Base-by-base conservation (phyloP, 2,329 filamentous ascomycete genomes). In the Hypoxylon sp. region DNA sequence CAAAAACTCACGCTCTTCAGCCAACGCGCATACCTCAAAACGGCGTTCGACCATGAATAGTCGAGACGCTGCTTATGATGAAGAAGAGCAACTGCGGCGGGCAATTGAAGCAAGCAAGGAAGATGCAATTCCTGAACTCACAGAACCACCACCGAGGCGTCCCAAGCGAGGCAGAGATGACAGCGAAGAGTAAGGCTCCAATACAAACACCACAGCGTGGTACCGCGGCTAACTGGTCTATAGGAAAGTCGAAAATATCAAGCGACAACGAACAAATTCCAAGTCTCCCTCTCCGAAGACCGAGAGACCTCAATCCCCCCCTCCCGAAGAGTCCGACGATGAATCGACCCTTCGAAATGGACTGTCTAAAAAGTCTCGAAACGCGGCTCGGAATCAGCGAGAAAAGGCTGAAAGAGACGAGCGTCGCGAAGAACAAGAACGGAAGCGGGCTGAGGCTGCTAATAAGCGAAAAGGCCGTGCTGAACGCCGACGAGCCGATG, bases 31-130 rank as follows among this genome's bases (percentile, higher is more conserved):
- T 59, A 86, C 88, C 57, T 89, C 91, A 38, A 98, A 98, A 79
- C 89, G 96, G 65, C 89, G 96, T 28, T 97, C 94, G 19, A 99
- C 96, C 5, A 98, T 98, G 93, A 97, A 98, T 77, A 99, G 96
- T 78, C 90, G 95, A 68, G 92, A 94, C 79, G 94, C 95, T 45
- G 95, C 94, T 21, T 98, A 98, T 74, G 94, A 98, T 71, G 96
- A 99, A 80, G 94, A 97, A 74, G 93, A 97, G 78, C 90, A 94
- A 75, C 80, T 99, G 41, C 89, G 94, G 60, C 89, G 92, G 72
- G 96, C 95, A 30, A 94, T 99, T 73, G 95, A 98, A 79, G 94
- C 97, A 68, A 99, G 96, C 83, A 98, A 94, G 81, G 91, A 93
- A 76, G 93, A 97, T 46, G 89, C 86, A 10, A 84, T 85, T 51